Percentiles rank a stretch among this genome's conserved stretches.
phyloP scores from a whole-genome alignment of 2,329 filamentous ascomycete genomes.

The Alternaria ventricosa region DNA sequence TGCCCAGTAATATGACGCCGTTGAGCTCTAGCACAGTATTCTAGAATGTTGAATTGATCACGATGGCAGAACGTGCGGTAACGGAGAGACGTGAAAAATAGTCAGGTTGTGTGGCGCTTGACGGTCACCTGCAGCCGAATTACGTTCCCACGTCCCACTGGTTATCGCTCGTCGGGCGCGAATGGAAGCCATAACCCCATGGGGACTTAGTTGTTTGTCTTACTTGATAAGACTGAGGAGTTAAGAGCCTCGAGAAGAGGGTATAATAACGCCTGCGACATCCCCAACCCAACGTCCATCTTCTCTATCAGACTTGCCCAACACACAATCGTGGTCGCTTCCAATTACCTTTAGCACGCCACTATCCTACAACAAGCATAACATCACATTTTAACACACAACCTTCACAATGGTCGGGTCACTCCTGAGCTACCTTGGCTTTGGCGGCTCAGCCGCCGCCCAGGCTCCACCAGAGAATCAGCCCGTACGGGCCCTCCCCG shows the following conservation, averaged over 20 bases:
- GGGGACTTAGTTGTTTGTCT: conserved; percentile 28
- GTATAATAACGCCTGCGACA: conserved; percentile 30
- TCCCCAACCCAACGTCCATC: conserved; percentile 15
- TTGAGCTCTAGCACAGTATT: conserved; percentile 10
- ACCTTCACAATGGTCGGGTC: conserved; percentile 31
- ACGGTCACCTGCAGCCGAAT: conserved; percentile 26
- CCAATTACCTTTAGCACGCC: background rate
- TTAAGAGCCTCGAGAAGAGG: conserved; percentile 9
- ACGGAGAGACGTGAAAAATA: conserved; percentile 11
- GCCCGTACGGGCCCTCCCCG: conserved; percentile 52
- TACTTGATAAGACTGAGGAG: conserved; percentile 36
- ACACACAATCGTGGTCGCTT: background rate
- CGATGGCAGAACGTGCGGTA: conserved; percentile 26
- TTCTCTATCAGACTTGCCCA: background rate
- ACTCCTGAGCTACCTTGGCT: conserved; percentile 36
- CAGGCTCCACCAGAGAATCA: conserved; percentile 20
- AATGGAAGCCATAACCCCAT: conserved; percentile 41
- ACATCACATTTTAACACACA: background rate
- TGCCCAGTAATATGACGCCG: conserved; percentile 11
- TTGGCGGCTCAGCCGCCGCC: conserved; percentile 24
- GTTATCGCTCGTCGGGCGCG: conserved; percentile 19
- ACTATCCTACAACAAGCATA: background rate
- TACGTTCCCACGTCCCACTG: conserved; percentile 35
- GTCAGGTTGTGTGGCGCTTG: conserved; percentile 27
- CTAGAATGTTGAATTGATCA: conserved; percentile 25